Percentiles rank a stretch among this genome's conserved stretches.
phyloP scores from a whole-genome alignment of 2,329 filamentous ascomycete species.

The Penicillium sp. region DNA sequence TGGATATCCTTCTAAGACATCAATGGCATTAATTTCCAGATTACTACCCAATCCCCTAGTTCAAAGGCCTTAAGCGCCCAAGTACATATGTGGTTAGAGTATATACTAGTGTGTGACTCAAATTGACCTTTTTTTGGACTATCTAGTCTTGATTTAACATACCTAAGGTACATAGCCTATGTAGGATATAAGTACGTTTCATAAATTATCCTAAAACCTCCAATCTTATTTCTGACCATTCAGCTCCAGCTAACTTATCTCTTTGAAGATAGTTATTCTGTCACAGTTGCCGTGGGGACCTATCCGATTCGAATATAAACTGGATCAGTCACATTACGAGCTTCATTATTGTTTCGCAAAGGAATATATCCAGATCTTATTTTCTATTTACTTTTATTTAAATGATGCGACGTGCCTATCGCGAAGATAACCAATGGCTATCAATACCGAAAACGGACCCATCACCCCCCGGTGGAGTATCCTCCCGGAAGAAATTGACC shows the following conservation, averaged over 20 bases:
- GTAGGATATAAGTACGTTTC: no score
- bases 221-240: not conserved
- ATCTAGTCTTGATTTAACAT: not conserved
- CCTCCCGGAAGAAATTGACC: constrained; percentile 14
- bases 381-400: constrained; percentile 1
- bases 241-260: not conserved
- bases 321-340: not conserved
- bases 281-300: not conserved
- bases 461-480: constrained; percentile 19
- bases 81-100: not conserved
- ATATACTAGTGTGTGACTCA: not conserved
- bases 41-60: no score
- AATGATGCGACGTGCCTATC: constrained; percentile 6
- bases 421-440: constrained; percentile 6
- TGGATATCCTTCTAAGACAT: not conserved
- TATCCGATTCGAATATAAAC: not conserved
- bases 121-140: not conserved
- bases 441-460: constrained; percentile 18
- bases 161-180: no score
- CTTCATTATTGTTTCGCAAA: not conserved
- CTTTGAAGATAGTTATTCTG: no score
- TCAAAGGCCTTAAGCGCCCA: not conserved
- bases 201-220: not conserved
- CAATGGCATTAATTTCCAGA: not conserved
- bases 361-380: not conserved